These are phyloP conservation scores for Pseudopediastrum boryanum DNA, from an alignment of 139 green algal genomes.

Conservation along the genomic window DNA sequence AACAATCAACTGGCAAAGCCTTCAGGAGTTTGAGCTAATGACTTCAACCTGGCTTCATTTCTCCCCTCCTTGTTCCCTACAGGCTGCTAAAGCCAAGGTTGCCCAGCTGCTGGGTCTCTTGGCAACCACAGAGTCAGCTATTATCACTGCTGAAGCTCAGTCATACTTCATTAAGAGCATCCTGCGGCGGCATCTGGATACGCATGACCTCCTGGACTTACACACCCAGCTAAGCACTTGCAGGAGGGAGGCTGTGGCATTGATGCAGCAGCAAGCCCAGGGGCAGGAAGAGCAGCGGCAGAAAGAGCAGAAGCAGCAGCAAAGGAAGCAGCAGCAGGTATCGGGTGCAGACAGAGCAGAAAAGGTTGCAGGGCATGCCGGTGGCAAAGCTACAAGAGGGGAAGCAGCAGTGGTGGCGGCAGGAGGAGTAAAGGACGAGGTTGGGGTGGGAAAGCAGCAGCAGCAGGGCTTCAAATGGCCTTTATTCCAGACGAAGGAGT, in stretches of 20 bases:
- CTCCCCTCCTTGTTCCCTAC: neutral
- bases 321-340: neutral
- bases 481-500: too few species aligned
- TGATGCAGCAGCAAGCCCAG: neutral
- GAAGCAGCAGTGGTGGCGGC: too few species aligned
- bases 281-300: conserved; percentile 1
- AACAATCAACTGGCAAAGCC: too few species aligned
- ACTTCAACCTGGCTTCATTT: neutral
- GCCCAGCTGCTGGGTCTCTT: conserved; percentile 11
- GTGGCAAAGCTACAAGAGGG: too few species aligned
- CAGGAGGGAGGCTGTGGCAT: neutral
- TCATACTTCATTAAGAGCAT: conserved; percentile 7
- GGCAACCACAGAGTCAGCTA: neutral
- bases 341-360: too few species aligned
- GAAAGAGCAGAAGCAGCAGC: neutral
- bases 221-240: neutral
- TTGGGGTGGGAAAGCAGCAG: too few species aligned
- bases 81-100: conserved; percentile 23
- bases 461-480: too few species aligned
- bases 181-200: neutral
- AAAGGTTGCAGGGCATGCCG: too few species aligned
- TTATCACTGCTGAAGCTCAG: conserved; percentile 1
- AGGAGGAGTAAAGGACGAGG: too few species aligned
- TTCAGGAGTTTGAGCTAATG: too few species aligned
- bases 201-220: neutral